Evolutionary conservation across 768 basidiomycete genomes (phyloP), one percentile per base, ranked within the genome.

Genomic region (Russula vinacea): DNA sequence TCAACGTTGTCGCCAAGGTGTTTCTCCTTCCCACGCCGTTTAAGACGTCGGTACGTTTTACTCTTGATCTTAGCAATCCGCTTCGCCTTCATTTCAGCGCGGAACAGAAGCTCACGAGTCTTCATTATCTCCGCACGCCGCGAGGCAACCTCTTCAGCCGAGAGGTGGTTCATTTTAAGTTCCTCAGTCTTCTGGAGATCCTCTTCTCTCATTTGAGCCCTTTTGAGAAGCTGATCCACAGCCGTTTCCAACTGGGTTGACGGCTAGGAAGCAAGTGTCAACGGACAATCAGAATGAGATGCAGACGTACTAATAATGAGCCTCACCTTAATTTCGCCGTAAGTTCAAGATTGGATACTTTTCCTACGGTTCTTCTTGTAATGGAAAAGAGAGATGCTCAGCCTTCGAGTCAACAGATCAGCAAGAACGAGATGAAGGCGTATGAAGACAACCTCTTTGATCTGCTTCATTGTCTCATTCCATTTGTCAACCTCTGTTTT

Each of bases 11-110:
- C 79, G 62, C 82, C 81, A n/a, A 70, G 73, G 73, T 87, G 75
- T 66, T 84, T 85, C 62, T 87, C 89, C 52, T 82, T 82, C 71
- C 89, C 84, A 72, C 90, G 94, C 73, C 91, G 83, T 71, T 86
- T 87, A 53, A 98, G 80, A 68, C 89, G 88, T 33, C 94, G 81
- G 73, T 94, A 98, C 2, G 92, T 85, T 76, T 94, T 96, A 74
- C 89, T 92, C 79, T 98, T 98, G 76, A 99, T 99, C 78, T 95
- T 98, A 24, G 88, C 84, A 19, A 96, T 80, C 19, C 95, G 85
- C 71, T 90, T 90, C 19, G 94, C 91, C 73, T 96, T 94, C 40
- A 84, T 78, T 69, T 98, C 96, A 0, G 93, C 93, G 5, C 95
- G 86, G 77, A 96, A 97, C 79, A 94, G 88, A 45, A 98, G 81